A percentile compares a stretch with the other conserved stretches of the same genome.
Evolutionary conservation across 2,329 filamentous ascomycete species (phyloP).

Genomic region (Phyllosticta citribraziliensis): DNA sequence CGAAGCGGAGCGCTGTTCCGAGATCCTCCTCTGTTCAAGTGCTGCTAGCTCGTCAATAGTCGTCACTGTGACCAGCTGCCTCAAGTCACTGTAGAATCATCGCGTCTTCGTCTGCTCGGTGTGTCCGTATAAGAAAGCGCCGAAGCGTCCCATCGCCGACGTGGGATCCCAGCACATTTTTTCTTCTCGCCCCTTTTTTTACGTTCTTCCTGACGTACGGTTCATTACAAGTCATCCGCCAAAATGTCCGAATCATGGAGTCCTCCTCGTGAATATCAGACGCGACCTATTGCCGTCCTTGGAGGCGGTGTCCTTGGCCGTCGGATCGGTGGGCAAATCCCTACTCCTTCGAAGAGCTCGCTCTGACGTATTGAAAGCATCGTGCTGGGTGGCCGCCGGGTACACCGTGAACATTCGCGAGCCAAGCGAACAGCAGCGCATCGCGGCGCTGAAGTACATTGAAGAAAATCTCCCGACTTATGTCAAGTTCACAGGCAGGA

Average conservation of each 20-base stretch:
- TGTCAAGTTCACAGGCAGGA: constrained; percentile 4
- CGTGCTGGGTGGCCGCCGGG: constrained; percentile 32
- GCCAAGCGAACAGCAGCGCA: constrained; percentile 28
- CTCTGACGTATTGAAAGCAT: not conserved
- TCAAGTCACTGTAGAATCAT: not conserved
- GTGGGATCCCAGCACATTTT: not conserved
- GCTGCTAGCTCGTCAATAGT: not conserved
- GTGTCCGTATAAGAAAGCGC: not conserved
- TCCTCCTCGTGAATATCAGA: not conserved
- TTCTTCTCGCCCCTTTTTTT: not conserved
- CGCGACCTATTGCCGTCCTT: constrained; percentile 16
- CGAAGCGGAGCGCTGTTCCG: not conserved
- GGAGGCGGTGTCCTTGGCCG: constrained; percentile 16
- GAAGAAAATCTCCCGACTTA: constrained; percentile 23
- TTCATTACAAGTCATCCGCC: not conserved
- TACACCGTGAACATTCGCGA: constrained; percentile 37
- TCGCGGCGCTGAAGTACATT: constrained; percentile 32
- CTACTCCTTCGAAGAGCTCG: not conserved
- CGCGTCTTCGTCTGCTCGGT: not conserved
- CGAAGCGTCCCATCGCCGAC: not conserved
- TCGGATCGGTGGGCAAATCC: constrained; percentile 7
- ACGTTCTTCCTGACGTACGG: not conserved
- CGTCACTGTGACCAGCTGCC: not conserved
- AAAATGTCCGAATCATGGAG: constrained; percentile 1
- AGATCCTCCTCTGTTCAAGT: not conserved